Conservation (phyloP, 2,329 filamentous ascomycete species). For the Botryotinia calthae region DNA sequence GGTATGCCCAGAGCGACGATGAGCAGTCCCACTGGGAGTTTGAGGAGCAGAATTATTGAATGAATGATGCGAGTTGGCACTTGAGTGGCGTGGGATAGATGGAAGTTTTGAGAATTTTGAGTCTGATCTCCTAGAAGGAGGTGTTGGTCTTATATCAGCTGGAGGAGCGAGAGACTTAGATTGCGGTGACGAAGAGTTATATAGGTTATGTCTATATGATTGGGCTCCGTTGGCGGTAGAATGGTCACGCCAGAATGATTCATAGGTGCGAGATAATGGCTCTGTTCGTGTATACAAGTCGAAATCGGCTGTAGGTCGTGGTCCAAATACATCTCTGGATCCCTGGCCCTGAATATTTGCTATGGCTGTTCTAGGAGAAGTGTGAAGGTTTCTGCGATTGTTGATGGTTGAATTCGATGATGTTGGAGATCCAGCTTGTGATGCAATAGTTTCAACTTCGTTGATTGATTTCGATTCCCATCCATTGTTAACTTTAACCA, state of each 20-base stretch:
- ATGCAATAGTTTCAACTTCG: constrained; percentile 73
- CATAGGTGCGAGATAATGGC: constrained; percentile 41
- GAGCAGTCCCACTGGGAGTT: constrained; percentile 27
- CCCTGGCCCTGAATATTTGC: constrained; percentile 39
- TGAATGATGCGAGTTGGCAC: constrained; percentile 8
- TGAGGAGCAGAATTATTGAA: constrained; percentile 29
- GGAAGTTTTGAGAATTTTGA: constrained; percentile 37
- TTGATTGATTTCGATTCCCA: constrained; percentile 78
- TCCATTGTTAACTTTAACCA: constrained; percentile 87
- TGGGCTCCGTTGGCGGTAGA: constrained; percentile 31
- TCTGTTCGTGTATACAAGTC: constrained; percentile 39
- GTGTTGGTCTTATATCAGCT: constrained; percentile 40
- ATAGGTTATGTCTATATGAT: constrained; percentile 16
- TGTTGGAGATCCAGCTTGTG: constrained; percentile 62
- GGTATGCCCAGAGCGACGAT: constrained; percentile 20
- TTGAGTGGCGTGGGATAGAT: constrained; percentile 27
- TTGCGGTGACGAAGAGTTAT: constrained; percentile 45
- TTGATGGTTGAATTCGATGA: constrained; percentile 57
- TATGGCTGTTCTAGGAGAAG: constrained; percentile 51
- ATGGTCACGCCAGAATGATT: constrained; percentile 48
- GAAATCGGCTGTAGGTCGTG: constrained; percentile 33
- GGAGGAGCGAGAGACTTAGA: constrained; percentile 43
- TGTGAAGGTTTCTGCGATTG: constrained; percentile 50
- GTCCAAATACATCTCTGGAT: constrained; percentile 20
- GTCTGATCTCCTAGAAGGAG: constrained; percentile 34